These are phyloP conservation scores for Phytophthora aleatoria DNA, from an alignment of 352 stramenopile genomes.

Conservation along the genomic window DNA sequence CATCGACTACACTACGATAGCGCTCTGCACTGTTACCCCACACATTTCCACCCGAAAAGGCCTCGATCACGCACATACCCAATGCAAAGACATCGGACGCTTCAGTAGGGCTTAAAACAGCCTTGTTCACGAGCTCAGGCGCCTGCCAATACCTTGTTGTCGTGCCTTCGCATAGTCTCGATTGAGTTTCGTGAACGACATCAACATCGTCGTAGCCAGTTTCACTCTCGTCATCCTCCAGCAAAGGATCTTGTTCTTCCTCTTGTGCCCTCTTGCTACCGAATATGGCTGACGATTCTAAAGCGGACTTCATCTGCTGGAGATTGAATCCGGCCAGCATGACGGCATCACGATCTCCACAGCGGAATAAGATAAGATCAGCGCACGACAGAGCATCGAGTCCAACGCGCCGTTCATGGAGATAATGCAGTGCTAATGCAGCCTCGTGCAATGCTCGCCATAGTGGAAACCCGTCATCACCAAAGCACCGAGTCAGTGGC, in stretches of 20 bases:
- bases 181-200: conserved; percentile 14
- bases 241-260: conserved; percentile 21
- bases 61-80: conserved; percentile 41
- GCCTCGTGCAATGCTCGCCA: conserved; percentile 38
- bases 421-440: conserved; percentile 32
- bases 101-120: conserved; percentile 23
- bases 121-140: conserved; percentile 18
- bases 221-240: conserved; percentile 28
- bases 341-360: conserved; percentile 17
- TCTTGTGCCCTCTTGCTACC: conserved; percentile 4
- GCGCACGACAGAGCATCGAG: conserved; percentile 31
- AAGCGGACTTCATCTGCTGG: conserved; percentile 22
- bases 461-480: conserved; percentile 30
- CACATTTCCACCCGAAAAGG: conserved; percentile 29
- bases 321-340: conserved; percentile 36
- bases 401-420: conserved; percentile 31
- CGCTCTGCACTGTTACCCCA: conserved; percentile 11
- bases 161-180: background rate
- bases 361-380: conserved; percentile 38
- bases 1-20: background rate
- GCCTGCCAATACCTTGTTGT: conserved; percentile 28
- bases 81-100: conserved; percentile 34
- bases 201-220: conserved; percentile 27
- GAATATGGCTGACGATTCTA: conserved; percentile 9
- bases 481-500: conserved; percentile 26